Conservation (phyloP, 169 alveolate species). For the Eimeria acervulina region DNA sequence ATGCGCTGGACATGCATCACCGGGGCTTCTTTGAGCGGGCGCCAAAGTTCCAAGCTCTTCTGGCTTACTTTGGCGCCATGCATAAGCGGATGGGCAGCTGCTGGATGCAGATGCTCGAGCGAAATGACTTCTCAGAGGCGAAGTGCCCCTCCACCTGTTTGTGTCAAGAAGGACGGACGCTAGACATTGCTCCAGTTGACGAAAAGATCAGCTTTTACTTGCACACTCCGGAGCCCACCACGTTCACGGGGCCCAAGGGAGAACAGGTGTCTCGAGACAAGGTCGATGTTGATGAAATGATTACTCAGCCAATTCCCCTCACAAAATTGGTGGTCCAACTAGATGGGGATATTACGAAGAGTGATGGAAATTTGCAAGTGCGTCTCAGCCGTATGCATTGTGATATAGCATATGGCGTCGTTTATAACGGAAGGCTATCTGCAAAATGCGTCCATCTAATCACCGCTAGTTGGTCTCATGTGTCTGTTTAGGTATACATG, state of each 20-base stretch:
- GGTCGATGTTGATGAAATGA: neutral
- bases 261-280: neutral
- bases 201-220: conserved; percentile 58
- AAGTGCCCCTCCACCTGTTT: conserved; percentile 16
- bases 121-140: neutral
- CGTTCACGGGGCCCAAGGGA: conserved; percentile 20
- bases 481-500: neutral
- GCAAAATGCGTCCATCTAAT: neutral
- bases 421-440: neutral
- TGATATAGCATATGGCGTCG: neutral
- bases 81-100: conserved; percentile 44
- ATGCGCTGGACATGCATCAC: conserved; percentile 68
- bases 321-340: neutral
- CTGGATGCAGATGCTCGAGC: conserved; percentile 70
- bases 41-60: conserved; percentile 53
- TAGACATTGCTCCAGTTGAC: conserved; percentile 3
- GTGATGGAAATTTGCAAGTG: conserved; percentile 72
- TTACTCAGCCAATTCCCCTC: conserved; percentile 2
- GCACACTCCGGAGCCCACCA: conserved; percentile 28
- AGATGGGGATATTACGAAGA: conserved; percentile 46
- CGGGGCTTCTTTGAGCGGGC: conserved; percentile 61
- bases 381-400: neutral
- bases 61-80: conserved; percentile 42
- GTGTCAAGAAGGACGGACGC: conserved; percentile 7
- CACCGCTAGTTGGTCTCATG: no score